Percentiles rank a stretch among this genome's conserved stretches.
phyloP scores from a whole-genome alignment of 495 filamentous ascomycete species.

The Xylaria grammica region DNA sequence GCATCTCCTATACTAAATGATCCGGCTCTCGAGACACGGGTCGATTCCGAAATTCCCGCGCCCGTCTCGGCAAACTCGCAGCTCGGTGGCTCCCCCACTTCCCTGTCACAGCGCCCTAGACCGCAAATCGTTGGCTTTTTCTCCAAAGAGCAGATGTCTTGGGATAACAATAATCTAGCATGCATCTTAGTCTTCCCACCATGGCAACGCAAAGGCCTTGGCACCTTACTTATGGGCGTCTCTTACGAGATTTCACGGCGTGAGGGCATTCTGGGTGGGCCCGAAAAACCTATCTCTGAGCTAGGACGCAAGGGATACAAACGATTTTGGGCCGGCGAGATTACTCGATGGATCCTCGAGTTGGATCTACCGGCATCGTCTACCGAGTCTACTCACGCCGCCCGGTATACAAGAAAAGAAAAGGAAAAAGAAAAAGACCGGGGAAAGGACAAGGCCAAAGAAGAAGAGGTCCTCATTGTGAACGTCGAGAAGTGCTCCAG shows the following conservation, averaged over 20 bases:
- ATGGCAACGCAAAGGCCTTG: constrained; percentile 88
- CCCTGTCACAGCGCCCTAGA: constrained; percentile 21
- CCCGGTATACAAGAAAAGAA: constrained; percentile 25
- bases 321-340: constrained; percentile 81
- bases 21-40: not conserved
- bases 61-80: not conserved
- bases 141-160: constrained; percentile 97
- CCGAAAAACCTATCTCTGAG: constrained; percentile 90
- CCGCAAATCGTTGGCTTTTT: constrained; percentile 88
- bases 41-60: not conserved
- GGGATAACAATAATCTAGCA: constrained; percentile 97
- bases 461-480: constrained; percentile 38
- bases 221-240: constrained; percentile 87
- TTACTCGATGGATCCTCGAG: constrained; percentile 67
- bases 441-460: not conserved
- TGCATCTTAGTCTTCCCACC: constrained; percentile 97
- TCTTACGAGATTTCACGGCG: constrained; percentile 90
- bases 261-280: constrained; percentile 85
- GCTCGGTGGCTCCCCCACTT: not conserved
- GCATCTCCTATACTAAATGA: constrained; percentile 7
- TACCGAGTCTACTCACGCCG: not conserved
- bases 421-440: constrained; percentile 15
- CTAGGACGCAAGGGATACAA: constrained; percentile 80
- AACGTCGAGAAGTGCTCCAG: constrained; percentile 49
- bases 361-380: constrained; percentile 39